These are phyloP conservation scores for Astrothelium macrocarpum DNA, from an alignment of 495 filamentous ascomycete species.

Conservation along the genomic window DNA sequence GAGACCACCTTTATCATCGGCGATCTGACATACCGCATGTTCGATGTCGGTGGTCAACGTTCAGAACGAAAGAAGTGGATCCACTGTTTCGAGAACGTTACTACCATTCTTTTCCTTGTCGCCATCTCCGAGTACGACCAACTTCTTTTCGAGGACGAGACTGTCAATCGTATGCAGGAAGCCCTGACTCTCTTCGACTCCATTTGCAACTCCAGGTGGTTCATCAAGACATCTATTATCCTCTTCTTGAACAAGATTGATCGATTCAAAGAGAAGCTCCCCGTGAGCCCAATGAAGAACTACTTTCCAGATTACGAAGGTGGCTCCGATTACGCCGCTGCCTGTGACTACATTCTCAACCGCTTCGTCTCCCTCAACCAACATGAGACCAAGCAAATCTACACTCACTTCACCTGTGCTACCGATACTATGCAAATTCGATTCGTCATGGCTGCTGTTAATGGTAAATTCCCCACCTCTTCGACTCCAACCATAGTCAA, in stretches of 20 bases:
- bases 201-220: slow-evolving; percentile 98
- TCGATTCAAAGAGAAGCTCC: slow-evolving; percentile 98
- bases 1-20: slow-evolving; percentile 94
- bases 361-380: slow-evolving; percentile 95
- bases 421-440: slow-evolving; percentile 94
- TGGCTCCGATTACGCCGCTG: slow-evolving; percentile 82
- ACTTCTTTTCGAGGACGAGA: slow-evolving; percentile 90
- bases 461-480: no score
- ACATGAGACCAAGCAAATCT: slow-evolving; percentile 98
- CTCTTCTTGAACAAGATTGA: slow-evolving; percentile 99
- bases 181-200: slow-evolving; percentile 96
- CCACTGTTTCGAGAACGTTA: slow-evolving; percentile 99
- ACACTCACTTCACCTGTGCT: slow-evolving; percentile 98
- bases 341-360: slow-evolving; percentile 96
- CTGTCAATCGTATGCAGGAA: slow-evolving; percentile 98
- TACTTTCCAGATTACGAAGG: slow-evolving; percentile 98
- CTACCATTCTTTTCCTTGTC: slow-evolving; percentile 94
- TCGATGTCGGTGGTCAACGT: slow-evolving; percentile 93
- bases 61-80: slow-evolving; percentile 99
- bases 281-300: slow-evolving; percentile 98
- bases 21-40: slow-evolving; percentile 94
- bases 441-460: slow-evolving; percentile 99
- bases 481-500: no score
- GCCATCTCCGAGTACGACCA: slow-evolving; percentile 99
- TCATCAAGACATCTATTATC: slow-evolving; percentile 98